Evolutionary conservation across 441 rosid species (phyloP).

Genomic region (Populus hybrid): DNA sequence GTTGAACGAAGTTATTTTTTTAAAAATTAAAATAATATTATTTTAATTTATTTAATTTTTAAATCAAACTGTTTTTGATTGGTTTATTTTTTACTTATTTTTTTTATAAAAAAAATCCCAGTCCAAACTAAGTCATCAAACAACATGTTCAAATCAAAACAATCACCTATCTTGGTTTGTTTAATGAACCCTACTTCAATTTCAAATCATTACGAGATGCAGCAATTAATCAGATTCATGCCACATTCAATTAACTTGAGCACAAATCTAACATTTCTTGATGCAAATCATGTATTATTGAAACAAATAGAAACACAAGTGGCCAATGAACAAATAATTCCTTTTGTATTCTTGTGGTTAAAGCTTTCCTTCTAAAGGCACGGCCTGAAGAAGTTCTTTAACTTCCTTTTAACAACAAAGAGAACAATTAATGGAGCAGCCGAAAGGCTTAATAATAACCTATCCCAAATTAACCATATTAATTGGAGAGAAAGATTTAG

Average conservation of each 20-base stretch:
- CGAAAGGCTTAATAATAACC: neutral
- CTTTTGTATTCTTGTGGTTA: neutral
- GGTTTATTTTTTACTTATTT: too few relatives aligned
- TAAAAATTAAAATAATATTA: too few relatives aligned
- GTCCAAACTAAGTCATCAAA: too few relatives aligned
- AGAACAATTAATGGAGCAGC: neutral
- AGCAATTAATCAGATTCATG: neutral
- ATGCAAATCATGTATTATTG: neutral
- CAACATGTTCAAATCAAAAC: too few relatives aligned
- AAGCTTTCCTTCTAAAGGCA: neutral
- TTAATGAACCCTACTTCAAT: too few relatives aligned
- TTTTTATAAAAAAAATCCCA: too few relatives aligned
- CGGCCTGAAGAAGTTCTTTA: neutral
- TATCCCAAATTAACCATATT: too few relatives aligned
- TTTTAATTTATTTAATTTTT: too few relatives aligned
- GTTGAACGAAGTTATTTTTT: accelerated
- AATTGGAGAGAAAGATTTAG: too few relatives aligned
- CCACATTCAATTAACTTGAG: neutral
- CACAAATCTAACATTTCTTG: neutral
- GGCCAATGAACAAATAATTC: neutral
- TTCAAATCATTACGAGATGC: too few relatives aligned
- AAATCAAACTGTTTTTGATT: too few relatives aligned
- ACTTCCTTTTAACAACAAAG: neutral
- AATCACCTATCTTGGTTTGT: too few relatives aligned
- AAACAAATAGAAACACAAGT: neutral